These are phyloP conservation scores for Arabidopsis arenosa DNA, from an alignment of 345 rosid species.

Conservation along the genomic window DNA sequence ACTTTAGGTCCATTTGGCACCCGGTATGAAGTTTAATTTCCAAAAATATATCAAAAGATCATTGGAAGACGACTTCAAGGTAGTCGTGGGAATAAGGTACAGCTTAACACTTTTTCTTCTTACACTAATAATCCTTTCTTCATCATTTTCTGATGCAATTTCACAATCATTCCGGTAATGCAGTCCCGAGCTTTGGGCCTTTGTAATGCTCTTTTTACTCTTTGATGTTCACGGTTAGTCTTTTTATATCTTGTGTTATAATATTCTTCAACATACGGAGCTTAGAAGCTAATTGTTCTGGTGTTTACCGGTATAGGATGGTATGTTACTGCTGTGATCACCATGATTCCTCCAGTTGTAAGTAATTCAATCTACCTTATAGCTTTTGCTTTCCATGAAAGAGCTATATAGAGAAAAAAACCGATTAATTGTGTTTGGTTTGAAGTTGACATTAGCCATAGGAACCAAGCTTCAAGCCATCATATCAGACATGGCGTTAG, in stretches of 20 bases:
- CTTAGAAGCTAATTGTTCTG: conserved; percentile 5
- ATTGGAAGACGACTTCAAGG: conserved; percentile 94
- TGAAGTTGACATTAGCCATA: conserved; percentile 78
- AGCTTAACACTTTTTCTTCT: neutral
- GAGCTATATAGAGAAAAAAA: neutral
- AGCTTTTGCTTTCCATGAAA: neutral
- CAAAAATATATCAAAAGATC: conserved; percentile 91
- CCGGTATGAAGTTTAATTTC: conserved; percentile 84
- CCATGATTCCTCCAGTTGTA: conserved; percentile 78
- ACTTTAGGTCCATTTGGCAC: conserved; percentile 83
- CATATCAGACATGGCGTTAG: conserved; percentile 85
- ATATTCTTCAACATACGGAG: neutral
- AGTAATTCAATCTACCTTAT: conserved; percentile 41
- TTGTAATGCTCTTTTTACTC: conserved; percentile 71
- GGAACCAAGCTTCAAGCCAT: conserved; percentile 94
- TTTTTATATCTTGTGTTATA: neutral
- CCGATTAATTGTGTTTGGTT: conserved; percentile 21
- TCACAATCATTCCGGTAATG: conserved; percentile 27
- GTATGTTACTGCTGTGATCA: conserved; percentile 61
- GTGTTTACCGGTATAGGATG: conserved; percentile 59
- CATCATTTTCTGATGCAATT: neutral
- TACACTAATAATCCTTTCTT: conserved; percentile 16
- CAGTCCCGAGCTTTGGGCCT: conserved; percentile 86
- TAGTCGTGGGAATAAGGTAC: conserved; percentile 91
- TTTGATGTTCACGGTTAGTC: conserved; percentile 76